Base-by-base conservation (phyloP, 2,329 filamentous ascomycete genomes). In the Fusarium sp. region DNA sequence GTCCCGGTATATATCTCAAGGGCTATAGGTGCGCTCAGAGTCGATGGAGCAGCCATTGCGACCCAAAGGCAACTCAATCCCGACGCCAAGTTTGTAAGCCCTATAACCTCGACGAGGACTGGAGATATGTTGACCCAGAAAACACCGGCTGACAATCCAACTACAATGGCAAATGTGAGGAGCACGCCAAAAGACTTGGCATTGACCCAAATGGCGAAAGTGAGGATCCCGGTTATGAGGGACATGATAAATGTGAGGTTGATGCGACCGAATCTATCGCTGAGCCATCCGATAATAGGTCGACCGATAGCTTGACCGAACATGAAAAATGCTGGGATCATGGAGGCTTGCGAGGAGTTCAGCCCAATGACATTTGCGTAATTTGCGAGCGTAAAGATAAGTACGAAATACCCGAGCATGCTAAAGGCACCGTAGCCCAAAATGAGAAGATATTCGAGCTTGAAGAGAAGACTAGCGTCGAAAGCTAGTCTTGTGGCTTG, bases 331-430 rank as follows among this genome's bases (percentile, higher is more conserved):
- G 89, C 89, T 6, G 85, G 85, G n/a, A 91, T 82, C 39, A 89
- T 81, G 15, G 85, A 85, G 1, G 87, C 89, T 74, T 92, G 88
- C n/a, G 84, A 79, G 3, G 87, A 79, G 1, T 82, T 82, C 6
- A 92, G 82, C 0, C 89, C 89, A 36, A 91, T 84, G 0, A 84
- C 84, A 8, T 84, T 79, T 2, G 88, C 88, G 72, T 90, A 92
- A 61, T 86, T 88, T 2, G 90, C 86, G 10, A 92, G 76, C 4
- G 85, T 88, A 78, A 90, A 92, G 3, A 91, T 80, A 3, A 92
- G 77, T 0, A 89, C 86, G 21, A 91, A 86, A 67, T 92, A 92
- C 7, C 87, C 90, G 7, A 92, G 79, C 83, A 91, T 88, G 51
- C 84, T 88, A 65, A 91, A 82, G 60, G 87, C 83, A 1, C 87